Evolutionary conservation across 1,284 basidiomycete species (phyloP), one percentile per base, ranked within the genome.

Genomic region (Leccinum solheimii): DNA sequence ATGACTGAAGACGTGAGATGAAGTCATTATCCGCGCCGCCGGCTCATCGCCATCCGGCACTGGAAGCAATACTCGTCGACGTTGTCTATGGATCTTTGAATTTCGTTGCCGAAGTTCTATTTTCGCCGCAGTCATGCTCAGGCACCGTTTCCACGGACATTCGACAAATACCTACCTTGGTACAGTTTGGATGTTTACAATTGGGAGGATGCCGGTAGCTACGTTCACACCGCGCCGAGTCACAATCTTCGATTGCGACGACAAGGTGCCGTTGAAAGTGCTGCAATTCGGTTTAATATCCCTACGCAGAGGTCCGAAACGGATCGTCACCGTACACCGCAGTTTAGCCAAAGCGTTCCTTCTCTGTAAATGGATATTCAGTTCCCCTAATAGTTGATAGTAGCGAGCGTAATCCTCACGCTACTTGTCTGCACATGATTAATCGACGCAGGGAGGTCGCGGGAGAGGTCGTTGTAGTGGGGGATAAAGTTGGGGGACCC

Each of bases 211-310:
- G 88, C 66, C 78, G 77, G 61, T 82, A 81, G 68, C 88, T 90
- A 67, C 80, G 79, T 73, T 87, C 83, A 75, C 88, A 91, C 49
- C 76, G 80, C 36, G 69, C 68, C 26, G 82, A 84, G 72, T 79
- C 83, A 76, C 87, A 90, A 70, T 90, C 87, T 74, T 86, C 77
- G 74, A 90, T 86, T 56, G 86, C 88, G 52, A 84, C 77, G 62
- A 90, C 80, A 48, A 86, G 72, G 66, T 89, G 87, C 59, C 88
- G 82, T 74, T 90, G 87, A 72, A 90, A 90, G 71, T 90, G 87
- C 88, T 90, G 66, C 43, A 36, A 61, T 50, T 55, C 30, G 49
- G 56, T 63, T 58, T 60, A 63, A 56, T 34, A 21, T 49, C 6
- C 43, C 13, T 27, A 34, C 26, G 43, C 43, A 48, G 43, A 64